Evolutionary conservation across 768 basidiomycete species (phyloP).

Genomic region (Tephrocybe sp.): DNA sequence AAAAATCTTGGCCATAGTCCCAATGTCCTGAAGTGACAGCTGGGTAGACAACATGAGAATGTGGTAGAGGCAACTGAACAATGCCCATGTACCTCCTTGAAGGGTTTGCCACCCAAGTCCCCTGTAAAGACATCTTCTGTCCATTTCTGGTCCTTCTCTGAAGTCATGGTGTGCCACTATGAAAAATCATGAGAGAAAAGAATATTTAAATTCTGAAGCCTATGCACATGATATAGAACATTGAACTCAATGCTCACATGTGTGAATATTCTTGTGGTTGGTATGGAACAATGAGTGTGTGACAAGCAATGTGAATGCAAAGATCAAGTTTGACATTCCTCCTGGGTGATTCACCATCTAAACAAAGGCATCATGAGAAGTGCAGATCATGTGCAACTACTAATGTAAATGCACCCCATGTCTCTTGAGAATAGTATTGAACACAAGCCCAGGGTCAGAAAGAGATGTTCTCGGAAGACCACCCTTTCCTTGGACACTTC

Average conservation of each 20-base stretch:
- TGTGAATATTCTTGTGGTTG: conserved; percentile 36
- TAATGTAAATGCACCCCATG: conserved; percentile 30
- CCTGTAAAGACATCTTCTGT: conserved; percentile 44
- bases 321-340: conserved; percentile 62
- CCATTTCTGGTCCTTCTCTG: conserved; percentile 50
- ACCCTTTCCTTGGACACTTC: conserved; percentile 47
- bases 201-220: not conserved
- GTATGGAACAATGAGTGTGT: conserved; percentile 57
- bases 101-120: conserved; percentile 38
- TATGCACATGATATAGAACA: conserved; percentile 40
- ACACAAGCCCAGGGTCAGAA: conserved; percentile 60
- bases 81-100: conserved; percentile 30
- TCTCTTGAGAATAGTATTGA: conserved; percentile 56
- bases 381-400: too few species aligned
- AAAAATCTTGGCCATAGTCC: conserved; percentile 17
- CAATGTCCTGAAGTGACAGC: conserved; percentile 28
- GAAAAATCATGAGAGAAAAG: not conserved
- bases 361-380: not conserved
- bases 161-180: conserved; percentile 62
- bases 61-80: not conserved
- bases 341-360: conserved; percentile 39
- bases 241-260: conserved; percentile 71
- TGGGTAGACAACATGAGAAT: not conserved
- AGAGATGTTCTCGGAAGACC: conserved; percentile 40
- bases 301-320: conserved; percentile 56